Percentiles rank a stretch among this genome's conserved stretches.
phyloP scores from a whole-genome alignment of 345 rosid genomes.

The Dovyalis caffra region DNA sequence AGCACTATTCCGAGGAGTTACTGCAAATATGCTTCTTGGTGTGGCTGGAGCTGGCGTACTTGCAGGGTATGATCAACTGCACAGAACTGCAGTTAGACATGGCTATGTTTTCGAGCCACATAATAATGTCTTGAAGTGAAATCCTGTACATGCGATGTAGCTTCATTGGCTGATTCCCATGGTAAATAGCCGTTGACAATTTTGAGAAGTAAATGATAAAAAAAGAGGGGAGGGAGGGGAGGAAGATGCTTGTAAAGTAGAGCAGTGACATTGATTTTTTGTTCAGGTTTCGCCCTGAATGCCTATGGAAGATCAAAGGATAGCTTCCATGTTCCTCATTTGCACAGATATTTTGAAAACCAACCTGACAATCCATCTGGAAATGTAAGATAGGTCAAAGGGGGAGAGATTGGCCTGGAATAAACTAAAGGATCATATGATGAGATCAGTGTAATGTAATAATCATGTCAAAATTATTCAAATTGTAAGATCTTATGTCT shows the following conservation, averaged over 20 bases:
- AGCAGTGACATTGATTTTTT: neutral
- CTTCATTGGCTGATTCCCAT: constrained; percentile 1
- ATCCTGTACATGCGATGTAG: neutral
- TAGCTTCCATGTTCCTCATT: neutral
- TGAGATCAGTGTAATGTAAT: no score
- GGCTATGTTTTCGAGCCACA: constrained; percentile 38
- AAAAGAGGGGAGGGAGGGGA: neutral
- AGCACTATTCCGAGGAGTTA: constrained; percentile 71
- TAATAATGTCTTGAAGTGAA: constrained; percentile 33
- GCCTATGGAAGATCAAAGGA: neutral
- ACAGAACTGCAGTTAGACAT: constrained; percentile 50
- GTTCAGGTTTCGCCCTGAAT: neutral
- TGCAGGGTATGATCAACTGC: constrained; percentile 88
- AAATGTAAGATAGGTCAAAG: no score
- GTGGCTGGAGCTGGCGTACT: constrained; percentile 95
- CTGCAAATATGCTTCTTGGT: constrained; percentile 95
- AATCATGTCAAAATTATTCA: no score
- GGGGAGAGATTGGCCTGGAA: no score
- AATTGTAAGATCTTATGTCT: no score
- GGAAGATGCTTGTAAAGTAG: neutral
- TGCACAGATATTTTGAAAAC: neutral
- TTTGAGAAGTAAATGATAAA: neutral
- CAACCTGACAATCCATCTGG: neutral
- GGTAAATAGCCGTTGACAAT: neutral
- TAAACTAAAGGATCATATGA: no score